Evolutionary conservation across 352 stramenopile species (phyloP), one percentile per base, ranked within the genome.

Genomic region (Pythium sukuiense): DNA sequence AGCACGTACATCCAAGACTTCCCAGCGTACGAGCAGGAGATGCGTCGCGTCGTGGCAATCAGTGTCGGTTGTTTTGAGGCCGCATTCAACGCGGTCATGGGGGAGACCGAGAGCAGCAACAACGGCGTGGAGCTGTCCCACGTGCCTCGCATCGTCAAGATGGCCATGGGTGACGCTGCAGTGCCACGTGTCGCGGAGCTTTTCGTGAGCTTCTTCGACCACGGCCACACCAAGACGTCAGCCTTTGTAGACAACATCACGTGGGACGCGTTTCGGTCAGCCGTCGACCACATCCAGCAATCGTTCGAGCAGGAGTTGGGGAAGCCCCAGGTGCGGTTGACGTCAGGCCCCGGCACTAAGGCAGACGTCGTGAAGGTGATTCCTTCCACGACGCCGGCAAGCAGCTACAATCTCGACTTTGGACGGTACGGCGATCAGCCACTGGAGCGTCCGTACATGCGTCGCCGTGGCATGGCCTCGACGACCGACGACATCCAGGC

Each of bases 401-500:
- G 84, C 55, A 88, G 76, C 72, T 77, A 93, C 62, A 76, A 87
- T 35, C 68, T 87, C 16, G 87, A 96, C 69, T 90, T 80, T 43
- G 85, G 87, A 7, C 78, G 66, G 2, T 92, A 93, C 57, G 85
- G 85, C 0, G 76, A 81, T 20, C 74, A 88, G 30, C 85, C 83
- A 6, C 65, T 73, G n/a, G 74, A 83, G 1, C 73, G 87, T 0
- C 82, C 83, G 20, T 94, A 93, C 69, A 77, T 91, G 73, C 78
- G 85, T 30, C 88, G 80, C 62, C 71, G 79, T 32, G 86, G 84
- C 37, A 96, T 96, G 85, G 85, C 84, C 13, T 88, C 84, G 2
- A 93, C 85, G 8, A 92, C 85, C 6, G 70, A 75, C 9, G 88
- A 96, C 49, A 48, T 96, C 35, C 85, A 89, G 26, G 67, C 73